Evolutionary conservation across 1,284 basidiomycete species (phyloP), one percentile per base, ranked within the genome.

Genomic region (Sanghuangporus baumii): DNA sequence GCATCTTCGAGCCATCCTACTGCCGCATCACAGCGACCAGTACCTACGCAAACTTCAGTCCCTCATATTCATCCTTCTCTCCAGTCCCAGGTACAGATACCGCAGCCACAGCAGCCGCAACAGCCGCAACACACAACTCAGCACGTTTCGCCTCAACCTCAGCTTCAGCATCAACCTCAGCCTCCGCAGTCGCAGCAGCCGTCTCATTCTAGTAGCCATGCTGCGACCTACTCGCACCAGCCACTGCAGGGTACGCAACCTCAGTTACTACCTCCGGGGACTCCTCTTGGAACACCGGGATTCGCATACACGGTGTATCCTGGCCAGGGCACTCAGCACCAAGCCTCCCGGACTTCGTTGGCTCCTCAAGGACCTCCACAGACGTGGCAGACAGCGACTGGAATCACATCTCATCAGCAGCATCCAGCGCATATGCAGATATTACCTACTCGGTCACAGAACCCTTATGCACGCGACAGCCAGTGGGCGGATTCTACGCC

Each of bases 361-460:
- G 82, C 78, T 8, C 73, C 79, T 11, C 71, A 78, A 43, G 74
- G 76, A 0, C 80, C 82, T 6, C 80, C 83, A 16, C 86, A 82
- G 63, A 76, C 82, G 26, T 89, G 87, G 87, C 85, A 88, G 69
- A 75, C 79, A 3, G 72, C 83, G 6, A 79, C 76, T 59, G 79
- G 76, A 16, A 86, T 89, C 51, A 81, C 83, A 0, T 86, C 87
- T 4, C 80, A 86, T 62, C 82, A 85, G 0, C 82, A 85, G 0
- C 86, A 88, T 68, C 78, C 84, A 41, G 73, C 78, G 1, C 75
- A 74, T 50, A 73, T 76, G 3, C 80, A 78, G 16, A 77, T 85
- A 68, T 75, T 84, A 31, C 52, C 60, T 37, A 77, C 80, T 46
- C 80, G 79, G 8, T 71, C 80, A 14, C 71, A 79, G 12, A 74